Evolutionary conservation across 331 rosid species (phyloP).

Genomic region (Quercus phellos): DNA sequence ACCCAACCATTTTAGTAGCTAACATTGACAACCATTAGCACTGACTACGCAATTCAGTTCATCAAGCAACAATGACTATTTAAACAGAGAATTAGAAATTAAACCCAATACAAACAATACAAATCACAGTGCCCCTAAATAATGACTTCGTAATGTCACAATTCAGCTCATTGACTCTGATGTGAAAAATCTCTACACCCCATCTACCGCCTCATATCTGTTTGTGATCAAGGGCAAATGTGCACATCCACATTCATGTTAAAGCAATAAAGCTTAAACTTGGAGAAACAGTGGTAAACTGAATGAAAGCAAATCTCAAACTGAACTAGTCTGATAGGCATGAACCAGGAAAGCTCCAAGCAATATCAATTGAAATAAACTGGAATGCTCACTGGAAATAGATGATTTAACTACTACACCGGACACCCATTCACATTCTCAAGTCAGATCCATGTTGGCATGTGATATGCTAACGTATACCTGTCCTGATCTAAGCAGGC

Average conservation of each 20-base stretch:
- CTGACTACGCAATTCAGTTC: background rate
- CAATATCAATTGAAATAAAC: background rate
- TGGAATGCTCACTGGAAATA: background rate
- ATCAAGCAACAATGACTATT: background rate
- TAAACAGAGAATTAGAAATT: background rate
- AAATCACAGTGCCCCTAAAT: background rate
- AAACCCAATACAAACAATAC: background rate
- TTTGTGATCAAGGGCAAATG: no score
- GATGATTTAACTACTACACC: background rate
- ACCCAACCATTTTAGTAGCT: no score
- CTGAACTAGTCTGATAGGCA: background rate
- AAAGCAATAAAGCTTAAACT: background rate
- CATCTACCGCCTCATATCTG: no score
- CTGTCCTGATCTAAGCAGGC: background rate
- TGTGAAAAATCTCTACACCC: no score
- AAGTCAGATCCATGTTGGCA: background rate
- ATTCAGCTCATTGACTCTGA: background rate
- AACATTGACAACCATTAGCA: no score
- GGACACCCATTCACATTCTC: background rate
- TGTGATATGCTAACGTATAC: background rate
- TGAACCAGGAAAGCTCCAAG: background rate
- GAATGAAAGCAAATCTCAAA: background rate
- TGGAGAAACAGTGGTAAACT: background rate
- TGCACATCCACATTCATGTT: background rate
- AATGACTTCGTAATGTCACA: no score